phyloP scores from a whole-genome alignment of 257 asterid species.

The Cynanchum wilfordii region DNA sequence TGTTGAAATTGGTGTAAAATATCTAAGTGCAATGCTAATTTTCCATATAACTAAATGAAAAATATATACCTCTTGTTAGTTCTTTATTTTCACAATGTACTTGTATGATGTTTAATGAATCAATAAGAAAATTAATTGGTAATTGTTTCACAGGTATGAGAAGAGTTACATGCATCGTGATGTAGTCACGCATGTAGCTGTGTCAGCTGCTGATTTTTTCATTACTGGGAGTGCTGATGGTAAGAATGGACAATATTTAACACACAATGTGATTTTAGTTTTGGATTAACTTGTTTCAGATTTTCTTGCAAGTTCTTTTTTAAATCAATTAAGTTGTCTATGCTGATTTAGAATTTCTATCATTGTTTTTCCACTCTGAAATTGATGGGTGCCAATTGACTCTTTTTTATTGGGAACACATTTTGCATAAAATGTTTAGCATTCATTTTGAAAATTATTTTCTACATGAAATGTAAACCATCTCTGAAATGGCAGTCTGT shows the following conservation, averaged over 20 bases:
- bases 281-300: not conserved
- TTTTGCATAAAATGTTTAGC: not conserved
- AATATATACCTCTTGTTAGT: not conserved
- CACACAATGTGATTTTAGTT: not conserved
- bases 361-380: not conserved
- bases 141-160: constrained; percentile 63
- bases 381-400: not conserved
- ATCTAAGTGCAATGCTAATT: not conserved
- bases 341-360: not conserved
- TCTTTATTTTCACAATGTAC: not conserved
- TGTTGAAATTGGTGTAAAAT: not conserved
- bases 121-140: not conserved
- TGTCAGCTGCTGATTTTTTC: constrained; percentile 90
- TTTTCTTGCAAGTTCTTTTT: not conserved
- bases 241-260: constrained; percentile 23
- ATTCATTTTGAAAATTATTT: not conserved
- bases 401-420: not conserved
- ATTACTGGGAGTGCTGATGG: constrained; percentile 91
- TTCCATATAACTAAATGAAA: not conserved
- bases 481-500: not conserved
- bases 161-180: constrained; percentile 99
- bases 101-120: not conserved
- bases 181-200: constrained; percentile 96
- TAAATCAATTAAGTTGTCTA: not conserved
- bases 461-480: not conserved